Conservation (phyloP, 2,329 filamentous ascomycete genomes). For the Tolypocladium tundrense region DNA sequence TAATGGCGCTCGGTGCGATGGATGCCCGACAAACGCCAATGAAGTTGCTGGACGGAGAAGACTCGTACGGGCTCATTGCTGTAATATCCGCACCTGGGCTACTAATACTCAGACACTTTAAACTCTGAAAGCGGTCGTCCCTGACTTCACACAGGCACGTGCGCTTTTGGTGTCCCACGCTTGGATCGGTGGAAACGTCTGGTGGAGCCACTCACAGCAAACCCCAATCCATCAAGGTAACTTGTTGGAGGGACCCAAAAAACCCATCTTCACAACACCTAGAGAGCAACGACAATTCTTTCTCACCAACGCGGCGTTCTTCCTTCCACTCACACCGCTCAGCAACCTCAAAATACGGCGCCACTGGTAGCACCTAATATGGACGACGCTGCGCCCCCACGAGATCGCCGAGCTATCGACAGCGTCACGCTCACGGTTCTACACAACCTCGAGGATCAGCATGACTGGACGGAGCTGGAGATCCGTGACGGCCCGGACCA, state of each 20-base stretch:
- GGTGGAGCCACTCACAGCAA: background rate
- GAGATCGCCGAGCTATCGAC: background rate
- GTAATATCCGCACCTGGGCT: too few species aligned
- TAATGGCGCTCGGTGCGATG: background rate
- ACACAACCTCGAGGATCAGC: slow-evolving; percentile 64
- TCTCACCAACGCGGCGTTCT: background rate
- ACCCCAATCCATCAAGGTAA: background rate
- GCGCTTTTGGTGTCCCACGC: background rate
- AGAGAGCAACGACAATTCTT: background rate
- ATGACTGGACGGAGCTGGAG: slow-evolving; percentile 59
- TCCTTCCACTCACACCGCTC: background rate
- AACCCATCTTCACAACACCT: background rate
- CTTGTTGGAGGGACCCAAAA: background rate
- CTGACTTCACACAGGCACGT: background rate
- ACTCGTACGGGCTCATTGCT: too few species aligned
- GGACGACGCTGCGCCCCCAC: background rate
- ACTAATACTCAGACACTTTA: too few species aligned
- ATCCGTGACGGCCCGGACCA: slow-evolving; percentile 35
- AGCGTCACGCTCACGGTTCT: slow-evolving; percentile 38
- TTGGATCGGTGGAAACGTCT: background rate
- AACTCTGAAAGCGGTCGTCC: too few species aligned
- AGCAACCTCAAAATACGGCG: background rate
- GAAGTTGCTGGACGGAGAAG: too few species aligned
- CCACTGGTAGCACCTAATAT: background rate
- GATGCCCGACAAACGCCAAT: too few species aligned